Conservation (phyloP, 2,329 filamentous ascomycete species). For the Penicillium sp. region DNA sequence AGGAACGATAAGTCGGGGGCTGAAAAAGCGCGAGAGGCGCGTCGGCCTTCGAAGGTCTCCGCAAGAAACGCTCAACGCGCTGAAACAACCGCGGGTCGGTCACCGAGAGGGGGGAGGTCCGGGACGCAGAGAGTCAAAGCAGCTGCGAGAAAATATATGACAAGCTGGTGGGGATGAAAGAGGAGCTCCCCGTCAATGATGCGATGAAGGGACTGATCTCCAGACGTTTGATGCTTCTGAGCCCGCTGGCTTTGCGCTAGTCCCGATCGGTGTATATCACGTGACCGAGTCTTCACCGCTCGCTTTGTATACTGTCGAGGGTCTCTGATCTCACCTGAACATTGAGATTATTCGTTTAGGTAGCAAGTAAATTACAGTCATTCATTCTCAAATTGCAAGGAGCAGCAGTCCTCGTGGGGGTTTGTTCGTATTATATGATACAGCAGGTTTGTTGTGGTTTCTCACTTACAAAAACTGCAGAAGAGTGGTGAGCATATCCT, state of each 20-base stretch:
- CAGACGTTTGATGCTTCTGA: constrained; percentile 32
- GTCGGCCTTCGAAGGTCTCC: constrained; percentile 19
- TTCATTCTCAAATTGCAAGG: neutral
- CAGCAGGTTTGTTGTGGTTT: neutral
- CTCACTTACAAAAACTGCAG: constrained; percentile 39
- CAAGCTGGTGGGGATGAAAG: constrained; percentile 30
- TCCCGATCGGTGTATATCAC: constrained; percentile 17
- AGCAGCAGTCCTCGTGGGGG: neutral
- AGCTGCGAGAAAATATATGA: constrained; percentile 19
- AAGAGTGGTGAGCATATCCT: constrained; percentile 68
- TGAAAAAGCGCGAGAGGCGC: constrained; percentile 24
- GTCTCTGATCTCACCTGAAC: neutral
- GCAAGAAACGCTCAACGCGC: constrained; percentile 26
- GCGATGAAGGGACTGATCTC: constrained; percentile 30
- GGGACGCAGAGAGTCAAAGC: constrained; percentile 14
- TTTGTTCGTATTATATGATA: neutral
- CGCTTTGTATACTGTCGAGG: neutral
- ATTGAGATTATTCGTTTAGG: neutral
- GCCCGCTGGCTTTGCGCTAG: constrained; percentile 26
- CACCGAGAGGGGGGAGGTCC: constrained; percentile 13
- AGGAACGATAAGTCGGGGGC: neutral
- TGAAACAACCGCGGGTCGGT: constrained; percentile 22
- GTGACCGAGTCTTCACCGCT: constrained; percentile 17
- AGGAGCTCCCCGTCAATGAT: constrained; percentile 26
- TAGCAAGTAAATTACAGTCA: neutral